Evolutionary conservation across 2,329 filamentous ascomycete species (phyloP).

Genomic region (Phaeomoniella chlamydospora): DNA sequence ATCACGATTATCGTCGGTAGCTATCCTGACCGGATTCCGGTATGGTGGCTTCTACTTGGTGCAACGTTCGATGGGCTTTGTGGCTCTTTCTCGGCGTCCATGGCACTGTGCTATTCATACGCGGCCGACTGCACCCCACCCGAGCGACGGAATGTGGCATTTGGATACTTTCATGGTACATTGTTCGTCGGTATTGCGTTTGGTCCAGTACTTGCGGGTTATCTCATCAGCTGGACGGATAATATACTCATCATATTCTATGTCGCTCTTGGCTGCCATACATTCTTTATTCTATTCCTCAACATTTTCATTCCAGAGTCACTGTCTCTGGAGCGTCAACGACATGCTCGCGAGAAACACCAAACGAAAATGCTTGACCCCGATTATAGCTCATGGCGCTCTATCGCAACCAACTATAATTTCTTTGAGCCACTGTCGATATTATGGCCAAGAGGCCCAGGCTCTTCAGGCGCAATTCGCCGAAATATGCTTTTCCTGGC

Average conservation of each 20-base stretch:
- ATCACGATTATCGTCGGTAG: constrained; percentile 66
- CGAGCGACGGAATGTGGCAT: constrained; percentile 62
- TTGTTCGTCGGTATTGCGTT: constrained; percentile 80
- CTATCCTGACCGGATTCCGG: constrained; percentile 57
- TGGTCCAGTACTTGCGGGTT: constrained; percentile 69
- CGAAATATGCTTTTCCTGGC: constrained; percentile 74
- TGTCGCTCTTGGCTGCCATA: constrained; percentile 56
- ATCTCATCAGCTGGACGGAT: constrained; percentile 63
- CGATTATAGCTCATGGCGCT: constrained; percentile 20
- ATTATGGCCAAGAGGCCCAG: constrained; percentile 56
- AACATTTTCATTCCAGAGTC: constrained; percentile 70
- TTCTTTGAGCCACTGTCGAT: constrained; percentile 65
- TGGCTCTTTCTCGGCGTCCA: constrained; percentile 77
- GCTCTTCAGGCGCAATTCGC: constrained; percentile 46
- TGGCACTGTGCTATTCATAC: constrained; percentile 71
- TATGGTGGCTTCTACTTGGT: constrained; percentile 67
- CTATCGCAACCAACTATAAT: constrained; percentile 33
- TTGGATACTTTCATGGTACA: constrained; percentile 81
- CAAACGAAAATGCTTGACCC: constrained; percentile 25
- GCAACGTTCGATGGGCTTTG: constrained; percentile 67
- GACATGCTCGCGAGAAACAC: constrained; percentile 55
- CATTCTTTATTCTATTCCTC: constrained; percentile 59
- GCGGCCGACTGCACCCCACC: constrained; percentile 77
- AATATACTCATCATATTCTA: constrained; percentile 75
- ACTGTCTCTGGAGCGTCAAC: constrained; percentile 57